Percentiles rank a stretch among this genome's conserved stretches.
Conservation (phyloP, 306 rosid genomes). For the Lagenaria siceraria region DNA sequence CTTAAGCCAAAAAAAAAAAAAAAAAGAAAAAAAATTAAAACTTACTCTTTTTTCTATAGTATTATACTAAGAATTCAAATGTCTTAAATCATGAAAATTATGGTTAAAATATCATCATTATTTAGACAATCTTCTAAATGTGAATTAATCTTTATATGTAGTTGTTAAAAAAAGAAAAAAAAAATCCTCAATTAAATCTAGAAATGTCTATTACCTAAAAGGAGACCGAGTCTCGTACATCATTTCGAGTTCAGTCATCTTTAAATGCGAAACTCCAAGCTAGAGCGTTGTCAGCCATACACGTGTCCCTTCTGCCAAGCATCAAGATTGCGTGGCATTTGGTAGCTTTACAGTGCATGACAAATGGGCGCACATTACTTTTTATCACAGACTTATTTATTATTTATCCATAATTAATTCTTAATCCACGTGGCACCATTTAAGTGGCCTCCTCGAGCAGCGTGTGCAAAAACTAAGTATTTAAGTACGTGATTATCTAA, state of each 20-base stretch:
- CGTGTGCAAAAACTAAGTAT: not conserved
- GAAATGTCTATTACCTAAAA: not conserved
- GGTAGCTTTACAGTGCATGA: not conserved
- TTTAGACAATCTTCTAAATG: too few relatives aligned
- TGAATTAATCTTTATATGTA: too few relatives aligned
- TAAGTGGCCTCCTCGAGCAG: not conserved
- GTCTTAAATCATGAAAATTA: too few relatives aligned
- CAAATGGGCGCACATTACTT: not conserved
- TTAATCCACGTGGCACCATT: not conserved
- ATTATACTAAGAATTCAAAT: too few relatives aligned
- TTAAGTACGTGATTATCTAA: not conserved
- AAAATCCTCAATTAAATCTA: not conserved
- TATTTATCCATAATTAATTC: not conserved
- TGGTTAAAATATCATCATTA: too few relatives aligned
- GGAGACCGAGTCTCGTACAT: not conserved
- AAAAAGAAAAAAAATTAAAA: too few relatives aligned
- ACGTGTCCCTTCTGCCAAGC: not conserved
- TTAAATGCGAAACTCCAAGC: not conserved
- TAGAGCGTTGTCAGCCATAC: not conserved
- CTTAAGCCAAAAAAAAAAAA: too few relatives aligned
- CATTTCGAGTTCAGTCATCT: not conserved
- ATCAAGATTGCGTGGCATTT: not conserved
- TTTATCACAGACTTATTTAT: not conserved
- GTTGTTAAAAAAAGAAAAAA: too few relatives aligned
- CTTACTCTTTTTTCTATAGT: too few relatives aligned